Evolutionary conservation across 768 basidiomycete species (phyloP).

Genomic region (Mycena crocata): DNA sequence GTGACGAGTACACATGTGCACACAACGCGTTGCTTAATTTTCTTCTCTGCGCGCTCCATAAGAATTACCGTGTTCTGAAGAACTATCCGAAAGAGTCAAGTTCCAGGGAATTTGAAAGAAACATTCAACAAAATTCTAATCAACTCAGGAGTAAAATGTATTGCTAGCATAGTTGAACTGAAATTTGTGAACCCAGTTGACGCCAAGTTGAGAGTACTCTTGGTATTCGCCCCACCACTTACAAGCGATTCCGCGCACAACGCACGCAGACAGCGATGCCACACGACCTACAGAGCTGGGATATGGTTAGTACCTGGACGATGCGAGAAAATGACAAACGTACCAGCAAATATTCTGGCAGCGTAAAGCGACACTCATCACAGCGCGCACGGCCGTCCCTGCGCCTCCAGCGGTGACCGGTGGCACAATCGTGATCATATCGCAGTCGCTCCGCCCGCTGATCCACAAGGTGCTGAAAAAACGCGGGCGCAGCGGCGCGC

Average conservation of each 20-base stretch:
- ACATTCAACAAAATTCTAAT: too few species aligned
- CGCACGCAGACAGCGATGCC: slow-evolving; percentile 51
- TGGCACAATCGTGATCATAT: slow-evolving; percentile 64
- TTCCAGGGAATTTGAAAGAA: too few species aligned
- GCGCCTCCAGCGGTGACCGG: slow-evolving; percentile 56
- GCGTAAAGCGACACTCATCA: slow-evolving; percentile 54
- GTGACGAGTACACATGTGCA: too few species aligned
- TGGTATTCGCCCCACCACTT: neutral
- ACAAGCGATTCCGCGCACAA: slow-evolving; percentile 52
- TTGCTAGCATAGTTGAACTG: too few species aligned
- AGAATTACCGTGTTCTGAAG: too few species aligned
- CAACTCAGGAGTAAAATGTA: too few species aligned
- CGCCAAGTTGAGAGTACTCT: too few species aligned
- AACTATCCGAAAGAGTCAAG: too few species aligned
- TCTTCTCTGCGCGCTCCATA: too few species aligned
- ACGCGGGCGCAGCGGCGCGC: slow-evolving; percentile 41
- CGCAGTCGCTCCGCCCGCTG: slow-evolving; percentile 53
- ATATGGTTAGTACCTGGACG: neutral
- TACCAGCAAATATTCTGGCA: slow-evolving; percentile 63
- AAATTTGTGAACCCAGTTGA: too few species aligned
- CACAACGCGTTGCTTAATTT: too few species aligned
- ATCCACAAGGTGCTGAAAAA: slow-evolving; percentile 45
- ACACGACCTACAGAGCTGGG: slow-evolving; percentile 50
- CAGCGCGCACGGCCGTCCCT: slow-evolving; percentile 57
- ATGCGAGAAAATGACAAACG: slow-evolving; percentile 33